A percentile compares a stretch with the other conserved stretches of the same genome.
Evolutionary conservation across 2,329 filamentous ascomycete species (phyloP).

Genomic region (Talaromyces sp.): DNA sequence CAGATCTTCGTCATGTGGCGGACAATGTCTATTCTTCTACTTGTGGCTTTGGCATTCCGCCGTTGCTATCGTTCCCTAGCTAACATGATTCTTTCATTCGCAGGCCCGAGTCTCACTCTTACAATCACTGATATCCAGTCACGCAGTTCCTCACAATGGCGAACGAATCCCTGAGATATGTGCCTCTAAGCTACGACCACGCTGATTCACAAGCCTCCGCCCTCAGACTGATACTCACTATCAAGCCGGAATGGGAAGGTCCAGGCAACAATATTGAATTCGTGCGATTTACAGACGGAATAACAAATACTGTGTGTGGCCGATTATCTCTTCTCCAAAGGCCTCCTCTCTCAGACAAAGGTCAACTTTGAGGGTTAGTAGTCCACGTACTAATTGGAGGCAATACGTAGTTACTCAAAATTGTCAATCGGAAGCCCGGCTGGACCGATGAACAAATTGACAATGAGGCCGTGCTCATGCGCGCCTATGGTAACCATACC

Average conservation of each 20-base stretch:
- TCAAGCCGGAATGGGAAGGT: slow-evolving; percentile 77
- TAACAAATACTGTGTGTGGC: slow-evolving; percentile 79
- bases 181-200: slow-evolving; percentile 73
- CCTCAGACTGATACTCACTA: slow-evolving; percentile 67
- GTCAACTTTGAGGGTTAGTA: slow-evolving; percentile 19
- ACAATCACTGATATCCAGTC: neutral
- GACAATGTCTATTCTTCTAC: neutral
- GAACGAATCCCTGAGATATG: slow-evolving; percentile 41
- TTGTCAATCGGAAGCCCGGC: slow-evolving; percentile 52
- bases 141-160: slow-evolving; percentile 11
- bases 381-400: slow-evolving; percentile 9
- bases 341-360: neutral
- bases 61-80: too few species aligned
- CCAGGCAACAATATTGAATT: slow-evolving; percentile 73
- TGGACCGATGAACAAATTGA: slow-evolving; percentile 73
- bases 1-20: neutral
- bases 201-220: slow-evolving; percentile 74
- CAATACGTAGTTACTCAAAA: slow-evolving; percentile 45
- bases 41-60: neutral
- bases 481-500: slow-evolving; percentile 91
- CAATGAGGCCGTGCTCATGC: slow-evolving; percentile 76
- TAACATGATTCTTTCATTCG: neutral
- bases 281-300: slow-evolving; percentile 90
- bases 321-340: neutral
- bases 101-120: neutral